Evolutionary conservation across 805 yeast genomes (phyloP).

Genomic region (Ogataea kodamae): DNA sequence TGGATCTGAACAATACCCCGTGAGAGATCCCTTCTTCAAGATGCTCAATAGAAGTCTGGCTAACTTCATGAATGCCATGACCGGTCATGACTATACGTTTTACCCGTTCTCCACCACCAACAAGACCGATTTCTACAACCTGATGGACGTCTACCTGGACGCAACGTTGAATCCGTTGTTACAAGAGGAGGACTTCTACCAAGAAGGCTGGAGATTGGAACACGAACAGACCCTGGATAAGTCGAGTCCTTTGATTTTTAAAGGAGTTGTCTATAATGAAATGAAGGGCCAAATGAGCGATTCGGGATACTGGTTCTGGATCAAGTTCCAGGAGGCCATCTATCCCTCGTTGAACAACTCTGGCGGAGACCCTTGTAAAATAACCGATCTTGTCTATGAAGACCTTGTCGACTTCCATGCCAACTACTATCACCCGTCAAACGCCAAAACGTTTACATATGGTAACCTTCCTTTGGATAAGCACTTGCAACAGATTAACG

Average conservation of each 20-base stretch:
- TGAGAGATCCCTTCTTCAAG: constrained; percentile 95
- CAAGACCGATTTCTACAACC: constrained; percentile 69
- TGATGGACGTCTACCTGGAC: constrained; percentile 84
- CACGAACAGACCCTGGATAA: constrained; percentile 57
- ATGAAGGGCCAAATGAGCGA: constrained; percentile 97
- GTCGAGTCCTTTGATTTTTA: constrained; percentile 62
- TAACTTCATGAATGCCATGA: constrained; percentile 98
- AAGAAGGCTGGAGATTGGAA: constrained; percentile 98
- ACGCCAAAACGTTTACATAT: constrained; percentile 81
- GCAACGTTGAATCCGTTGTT: constrained; percentile 81
- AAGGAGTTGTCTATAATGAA: constrained; percentile 97
- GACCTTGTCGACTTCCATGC: constrained; percentile 77
- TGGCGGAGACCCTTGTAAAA: constrained; percentile 88
- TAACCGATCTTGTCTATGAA: constrained; percentile 69
- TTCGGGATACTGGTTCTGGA: constrained; percentile 81
- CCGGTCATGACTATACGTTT: constrained; percentile 93
- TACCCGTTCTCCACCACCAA: constrained; percentile 97
- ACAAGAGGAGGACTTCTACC: constrained; percentile 76
- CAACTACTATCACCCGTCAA: constrained; percentile 82
- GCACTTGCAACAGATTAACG: constrained; percentile 56
- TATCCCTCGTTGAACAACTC: constrained; percentile 85
- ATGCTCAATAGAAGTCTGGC: constrained; percentile 94
- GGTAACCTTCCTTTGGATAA: constrained; percentile 68
- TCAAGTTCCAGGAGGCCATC: constrained; percentile 74
- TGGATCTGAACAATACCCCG: constrained; percentile 89